Percentiles rank a stretch among this genome's conserved stretches.
phyloP scores from a whole-genome alignment of 2,329 filamentous ascomycete species.

The Venturia effusa region DNA sequence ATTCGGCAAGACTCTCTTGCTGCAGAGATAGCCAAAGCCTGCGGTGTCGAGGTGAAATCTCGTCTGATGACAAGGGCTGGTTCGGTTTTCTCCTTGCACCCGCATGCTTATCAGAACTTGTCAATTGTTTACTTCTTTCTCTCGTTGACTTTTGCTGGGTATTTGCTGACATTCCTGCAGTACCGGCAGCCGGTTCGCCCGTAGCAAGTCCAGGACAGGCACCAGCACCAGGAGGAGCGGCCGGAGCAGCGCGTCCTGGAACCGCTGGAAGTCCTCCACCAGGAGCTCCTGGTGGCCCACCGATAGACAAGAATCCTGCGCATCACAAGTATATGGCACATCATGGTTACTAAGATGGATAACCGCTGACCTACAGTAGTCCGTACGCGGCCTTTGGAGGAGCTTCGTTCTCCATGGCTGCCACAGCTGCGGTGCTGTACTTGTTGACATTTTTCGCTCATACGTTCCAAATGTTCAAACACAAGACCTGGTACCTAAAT shows the following conservation, averaged over 20 bases:
- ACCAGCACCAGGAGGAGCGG: not conserved
- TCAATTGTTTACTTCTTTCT: no score
- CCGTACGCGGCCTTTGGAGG: not conserved
- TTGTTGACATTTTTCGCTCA: not conserved
- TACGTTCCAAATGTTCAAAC: conserved; percentile 8
- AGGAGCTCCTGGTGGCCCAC: not conserved
- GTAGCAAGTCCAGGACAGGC: not conserved
- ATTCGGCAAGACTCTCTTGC: not conserved
- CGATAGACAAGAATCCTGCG: not conserved
- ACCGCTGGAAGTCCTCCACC: not conserved
- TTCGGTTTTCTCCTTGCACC: no score
- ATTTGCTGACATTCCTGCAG: not conserved
- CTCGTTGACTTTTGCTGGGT: not conserved
- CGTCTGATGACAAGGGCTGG: no score
- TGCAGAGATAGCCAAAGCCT: not conserved
- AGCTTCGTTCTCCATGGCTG: conserved; percentile 8
- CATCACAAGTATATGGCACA: not conserved
- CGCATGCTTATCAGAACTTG: no score
- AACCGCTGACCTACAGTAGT: not conserved
- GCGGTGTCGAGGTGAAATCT: no score
- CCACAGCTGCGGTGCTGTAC: not conserved
- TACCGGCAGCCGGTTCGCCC: not conserved
- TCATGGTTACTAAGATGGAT: no score
- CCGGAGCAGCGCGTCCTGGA: not conserved
- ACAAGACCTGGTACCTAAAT: conserved; percentile 8